Evolutionary conservation across 2,329 filamentous ascomycete genomes (phyloP).

Genomic region (Pleurostoma richardsiae): DNA sequence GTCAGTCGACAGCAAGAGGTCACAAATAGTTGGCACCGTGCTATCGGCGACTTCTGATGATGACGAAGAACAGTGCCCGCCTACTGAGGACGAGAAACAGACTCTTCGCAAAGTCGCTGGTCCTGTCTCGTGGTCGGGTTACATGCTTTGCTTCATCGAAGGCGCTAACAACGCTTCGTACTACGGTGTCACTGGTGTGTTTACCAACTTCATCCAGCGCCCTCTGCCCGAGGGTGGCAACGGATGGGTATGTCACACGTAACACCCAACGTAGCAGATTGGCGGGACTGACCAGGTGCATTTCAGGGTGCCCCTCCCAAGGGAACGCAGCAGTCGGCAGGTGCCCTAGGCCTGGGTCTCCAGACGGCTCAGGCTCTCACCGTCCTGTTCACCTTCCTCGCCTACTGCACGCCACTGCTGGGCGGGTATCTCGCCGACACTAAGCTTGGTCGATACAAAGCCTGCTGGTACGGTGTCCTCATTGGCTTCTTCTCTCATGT

Average conservation of each 20-base stretch:
- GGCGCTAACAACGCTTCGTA: conserved; percentile 9
- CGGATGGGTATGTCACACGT: neutral
- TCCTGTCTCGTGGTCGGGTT: conserved; percentile 9
- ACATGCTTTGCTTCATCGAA: conserved; percentile 9
- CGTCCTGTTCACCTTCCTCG: neutral
- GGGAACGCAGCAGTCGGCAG: neutral
- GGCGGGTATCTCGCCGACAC: conserved; percentile 7
- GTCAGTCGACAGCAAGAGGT: neutral
- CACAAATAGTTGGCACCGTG: neutral
- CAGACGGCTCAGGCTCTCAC: neutral
- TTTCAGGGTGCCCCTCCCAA: neutral
- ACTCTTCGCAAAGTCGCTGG: conserved; percentile 8
- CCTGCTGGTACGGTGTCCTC: conserved; percentile 7
- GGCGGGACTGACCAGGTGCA: neutral
- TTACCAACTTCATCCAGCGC: conserved; percentile 8
- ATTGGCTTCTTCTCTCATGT: conserved; percentile 6
- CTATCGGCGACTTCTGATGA: neutral
- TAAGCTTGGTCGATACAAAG: conserved; percentile 8
- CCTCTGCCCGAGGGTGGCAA: neutral
- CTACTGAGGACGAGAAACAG: neutral
- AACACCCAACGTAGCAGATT: neutral
- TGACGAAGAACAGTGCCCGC: neutral
- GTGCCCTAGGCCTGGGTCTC: neutral
- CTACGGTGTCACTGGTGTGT: conserved; percentile 9
- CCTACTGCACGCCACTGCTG: conserved; percentile 6